Conservation (phyloP, 192 early-diverging fungal species). For the Gryganskiella cystojenkinii region DNA sequence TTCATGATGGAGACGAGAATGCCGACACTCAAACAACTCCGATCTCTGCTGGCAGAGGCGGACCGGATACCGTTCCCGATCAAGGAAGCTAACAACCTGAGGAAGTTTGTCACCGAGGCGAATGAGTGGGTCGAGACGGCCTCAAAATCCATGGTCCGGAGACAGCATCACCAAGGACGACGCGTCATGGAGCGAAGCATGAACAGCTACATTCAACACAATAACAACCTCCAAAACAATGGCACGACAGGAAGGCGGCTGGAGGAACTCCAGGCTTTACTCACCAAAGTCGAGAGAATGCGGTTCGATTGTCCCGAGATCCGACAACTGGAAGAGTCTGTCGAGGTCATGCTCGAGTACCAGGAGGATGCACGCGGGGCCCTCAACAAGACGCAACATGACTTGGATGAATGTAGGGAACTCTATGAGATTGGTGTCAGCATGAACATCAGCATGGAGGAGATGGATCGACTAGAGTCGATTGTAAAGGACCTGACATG, state of each 20-base stretch:
- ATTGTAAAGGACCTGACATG: slow-evolving; percentile 60
- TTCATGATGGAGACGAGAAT: slow-evolving; percentile 39
- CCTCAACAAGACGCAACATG: slow-evolving; percentile 31
- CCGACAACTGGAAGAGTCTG: slow-evolving; percentile 48
- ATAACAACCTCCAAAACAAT: too few species aligned
- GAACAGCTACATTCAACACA: too few species aligned
- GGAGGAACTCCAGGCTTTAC: slow-evolving; percentile 46
- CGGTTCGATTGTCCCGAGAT: slow-evolving; percentile 56
- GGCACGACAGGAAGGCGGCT: slow-evolving; percentile 31
- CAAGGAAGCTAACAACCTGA: slow-evolving; percentile 44
- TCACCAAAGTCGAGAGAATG: slow-evolving; percentile 34
- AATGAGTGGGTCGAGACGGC: slow-evolving; percentile 60
- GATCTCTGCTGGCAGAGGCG: slow-evolving; percentile 53
- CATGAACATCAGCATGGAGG: slow-evolving; percentile 46
- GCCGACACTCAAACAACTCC: slow-evolving; percentile 55
- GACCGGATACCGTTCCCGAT: slow-evolving; percentile 53
- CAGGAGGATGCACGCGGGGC: slow-evolving; percentile 34
- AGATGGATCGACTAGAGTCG: slow-evolving; percentile 60
- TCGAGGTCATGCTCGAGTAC: slow-evolving; percentile 38
- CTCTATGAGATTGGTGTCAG: slow-evolving; percentile 41
- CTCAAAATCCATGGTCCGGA: slow-evolving; percentile 51
- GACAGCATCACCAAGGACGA: slow-evolving; percentile 47
- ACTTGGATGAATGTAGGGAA: slow-evolving; percentile 43
- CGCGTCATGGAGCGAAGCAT: slow-evolving; percentile 23
- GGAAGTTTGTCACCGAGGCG: slow-evolving; percentile 49